A percentile compares a stretch with the other conserved stretches of the same genome.
Evolutionary conservation across 2,329 filamentous ascomycete genomes (phyloP).

Genomic region (Eurotiales sp.): DNA sequence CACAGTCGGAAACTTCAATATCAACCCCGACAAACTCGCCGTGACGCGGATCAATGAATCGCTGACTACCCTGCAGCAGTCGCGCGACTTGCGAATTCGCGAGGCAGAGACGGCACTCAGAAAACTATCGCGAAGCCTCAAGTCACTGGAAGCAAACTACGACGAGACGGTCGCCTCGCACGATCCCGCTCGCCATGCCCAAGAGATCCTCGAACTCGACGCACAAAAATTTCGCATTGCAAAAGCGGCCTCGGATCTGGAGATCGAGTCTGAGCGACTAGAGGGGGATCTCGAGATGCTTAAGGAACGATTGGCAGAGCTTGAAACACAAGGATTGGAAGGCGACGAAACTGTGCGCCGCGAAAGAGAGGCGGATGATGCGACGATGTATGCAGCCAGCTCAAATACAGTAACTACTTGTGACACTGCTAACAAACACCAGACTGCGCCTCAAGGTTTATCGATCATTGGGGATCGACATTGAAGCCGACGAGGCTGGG

Average conservation of each 20-base stretch:
- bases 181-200: slow-evolving; percentile 74
- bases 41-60: slow-evolving; percentile 81
- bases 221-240: slow-evolving; percentile 91
- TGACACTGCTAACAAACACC: not conserved
- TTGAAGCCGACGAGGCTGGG: slow-evolving; percentile 74
- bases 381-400: slow-evolving; percentile 38
- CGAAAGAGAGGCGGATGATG: slow-evolving; percentile 49
- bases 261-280: slow-evolving; percentile 93
- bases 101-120: slow-evolving; percentile 66
- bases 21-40: slow-evolving; percentile 77
- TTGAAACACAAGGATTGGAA: slow-evolving; percentile 84
- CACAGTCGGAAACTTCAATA: slow-evolving; percentile 94
- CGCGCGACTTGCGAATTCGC: slow-evolving; percentile 72
- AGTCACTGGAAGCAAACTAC: slow-evolving; percentile 71
- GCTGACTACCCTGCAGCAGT: slow-evolving; percentile 75
- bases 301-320: slow-evolving; percentile 68
- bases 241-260: slow-evolving; percentile 83
- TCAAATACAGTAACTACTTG: not conserved
- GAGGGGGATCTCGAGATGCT: slow-evolving; percentile 73
- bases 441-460: slow-evolving; percentile 85
- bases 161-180: slow-evolving; percentile 70
- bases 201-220: slow-evolving; percentile 79
- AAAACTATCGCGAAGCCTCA: slow-evolving; percentile 71
- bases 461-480: slow-evolving; percentile 82
- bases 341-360: slow-evolving; percentile 55